Evolutionary conservation across 1,284 basidiomycete species (phyloP).

Genomic region (Inonotus obliquus): DNA sequence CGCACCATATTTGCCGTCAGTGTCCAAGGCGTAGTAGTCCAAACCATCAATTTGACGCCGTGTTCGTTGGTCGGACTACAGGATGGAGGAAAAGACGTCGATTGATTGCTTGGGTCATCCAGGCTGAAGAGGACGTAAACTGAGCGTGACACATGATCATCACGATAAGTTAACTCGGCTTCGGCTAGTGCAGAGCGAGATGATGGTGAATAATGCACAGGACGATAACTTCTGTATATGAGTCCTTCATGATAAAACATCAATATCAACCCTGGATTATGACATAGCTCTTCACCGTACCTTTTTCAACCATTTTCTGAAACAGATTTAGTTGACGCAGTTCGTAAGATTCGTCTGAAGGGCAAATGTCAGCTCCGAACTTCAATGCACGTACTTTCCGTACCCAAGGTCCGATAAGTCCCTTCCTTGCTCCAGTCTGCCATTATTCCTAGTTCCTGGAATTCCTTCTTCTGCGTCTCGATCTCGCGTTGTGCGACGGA

Average conservation of each 20-base stretch:
- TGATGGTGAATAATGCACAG: slow-evolving; percentile 95
- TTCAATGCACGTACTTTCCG: slow-evolving; percentile 23
- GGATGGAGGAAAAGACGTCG: background rate
- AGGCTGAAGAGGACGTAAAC: slow-evolving; percentile 83
- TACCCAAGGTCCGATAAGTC: slow-evolving; percentile 87
- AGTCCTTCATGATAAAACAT: slow-evolving; percentile 44
- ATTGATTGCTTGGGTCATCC: slow-evolving; percentile 22
- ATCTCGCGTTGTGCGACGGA: slow-evolving; percentile 76
- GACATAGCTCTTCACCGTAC: slow-evolving; percentile 31
- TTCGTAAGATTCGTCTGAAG: slow-evolving; percentile 79
- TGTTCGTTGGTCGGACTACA: background rate
- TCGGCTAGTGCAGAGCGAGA: slow-evolving; percentile 94
- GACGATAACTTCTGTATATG: slow-evolving; percentile 84
- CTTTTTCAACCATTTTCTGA: slow-evolving; percentile 83
- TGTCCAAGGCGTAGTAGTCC: slow-evolving; percentile 99
- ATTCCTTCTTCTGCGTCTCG: slow-evolving; percentile 75
- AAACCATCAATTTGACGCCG: slow-evolving; percentile 69
- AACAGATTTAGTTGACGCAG: slow-evolving; percentile 87
- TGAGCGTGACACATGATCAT: slow-evolving; percentile 84
- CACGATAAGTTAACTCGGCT: slow-evolving; percentile 89
- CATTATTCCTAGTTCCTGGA: slow-evolving; percentile 85
- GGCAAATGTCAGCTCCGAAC: background rate
- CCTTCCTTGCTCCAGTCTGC: slow-evolving; percentile 80
- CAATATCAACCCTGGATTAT: background rate
- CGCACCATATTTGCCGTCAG: slow-evolving; percentile 91